These are phyloP conservation scores for Paspalum vaginatum DNA, from an alignment of 176 grass and related monocot species.

Conservation along the genomic window DNA sequence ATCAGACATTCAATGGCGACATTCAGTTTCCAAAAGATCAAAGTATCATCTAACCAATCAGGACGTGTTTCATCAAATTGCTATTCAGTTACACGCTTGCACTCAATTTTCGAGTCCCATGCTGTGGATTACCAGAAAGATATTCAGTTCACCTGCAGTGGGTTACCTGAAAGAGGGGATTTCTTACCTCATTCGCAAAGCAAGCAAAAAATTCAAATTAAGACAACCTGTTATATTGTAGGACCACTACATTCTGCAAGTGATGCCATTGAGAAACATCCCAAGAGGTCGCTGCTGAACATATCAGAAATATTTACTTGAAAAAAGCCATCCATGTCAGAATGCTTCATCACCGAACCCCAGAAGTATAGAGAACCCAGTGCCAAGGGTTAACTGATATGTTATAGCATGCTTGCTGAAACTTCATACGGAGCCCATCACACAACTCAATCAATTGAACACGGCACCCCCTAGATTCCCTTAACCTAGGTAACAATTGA, in stretches of 20 bases:
- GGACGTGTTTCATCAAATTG: background rate
- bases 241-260: background rate
- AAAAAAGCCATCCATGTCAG: constrained; percentile 7
- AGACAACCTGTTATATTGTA: background rate
- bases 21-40: background rate
- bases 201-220: background rate
- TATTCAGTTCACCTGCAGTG: background rate
- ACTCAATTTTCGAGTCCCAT: background rate
- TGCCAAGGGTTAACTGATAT: background rate
- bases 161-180: background rate
- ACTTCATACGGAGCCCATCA: no score
- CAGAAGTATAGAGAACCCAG: background rate
- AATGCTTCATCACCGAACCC: background rate
- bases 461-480: no score
- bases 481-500: no score
- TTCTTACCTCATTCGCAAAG: background rate
- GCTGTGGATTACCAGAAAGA: background rate
- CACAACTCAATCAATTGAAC: no score
- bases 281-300: background rate
- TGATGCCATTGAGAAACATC: background rate
- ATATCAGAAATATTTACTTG: constrained; percentile 3
- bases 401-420: no score
- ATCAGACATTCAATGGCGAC: background rate
- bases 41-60: background rate
- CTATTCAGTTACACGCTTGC: background rate